phyloP scores from a whole-genome alignment of 768 basidiomycete species.

The Tylopilus felleus region DNA sequence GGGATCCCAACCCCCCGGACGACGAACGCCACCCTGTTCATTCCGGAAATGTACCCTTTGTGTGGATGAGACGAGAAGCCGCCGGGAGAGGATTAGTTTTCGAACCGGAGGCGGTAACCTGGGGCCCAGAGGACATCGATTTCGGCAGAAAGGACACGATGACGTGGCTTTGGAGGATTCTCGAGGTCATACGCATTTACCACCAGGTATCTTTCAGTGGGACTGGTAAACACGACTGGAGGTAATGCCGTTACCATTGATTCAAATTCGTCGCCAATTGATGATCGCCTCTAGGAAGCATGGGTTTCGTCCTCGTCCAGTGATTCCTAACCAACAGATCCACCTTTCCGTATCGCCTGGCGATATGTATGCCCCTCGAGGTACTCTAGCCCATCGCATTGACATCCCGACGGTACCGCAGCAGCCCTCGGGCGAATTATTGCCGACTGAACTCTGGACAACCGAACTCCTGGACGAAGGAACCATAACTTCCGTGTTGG shows the following conservation, averaged over 20 bases:
- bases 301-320: background rate
- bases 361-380: background rate
- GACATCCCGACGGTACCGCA: background rate
- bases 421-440: background rate
- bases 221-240: no score
- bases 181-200: background rate
- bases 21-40: background rate
- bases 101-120: background rate
- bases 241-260: background rate
- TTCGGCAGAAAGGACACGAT: background rate
- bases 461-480: background rate
- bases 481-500: no score
- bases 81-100: conserved; percentile 1
- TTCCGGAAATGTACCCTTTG: conserved; percentile 2
- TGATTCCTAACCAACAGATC: conserved; percentile 2
- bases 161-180: background rate
- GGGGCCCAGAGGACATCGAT: conserved; percentile 6
- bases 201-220: conserved; percentile 11
- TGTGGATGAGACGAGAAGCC: conserved; percentile 14
- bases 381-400: background rate
- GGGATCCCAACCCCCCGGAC: no score
- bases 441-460: no score
- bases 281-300: background rate
- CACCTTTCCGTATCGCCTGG: background rate
- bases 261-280: background rate